A percentile compares a stretch with the other conserved stretches of the same genome.
Evolutionary conservation across 176 grass and related monocot species (phyloP).

Genomic region (Puya raimondii): DNA sequence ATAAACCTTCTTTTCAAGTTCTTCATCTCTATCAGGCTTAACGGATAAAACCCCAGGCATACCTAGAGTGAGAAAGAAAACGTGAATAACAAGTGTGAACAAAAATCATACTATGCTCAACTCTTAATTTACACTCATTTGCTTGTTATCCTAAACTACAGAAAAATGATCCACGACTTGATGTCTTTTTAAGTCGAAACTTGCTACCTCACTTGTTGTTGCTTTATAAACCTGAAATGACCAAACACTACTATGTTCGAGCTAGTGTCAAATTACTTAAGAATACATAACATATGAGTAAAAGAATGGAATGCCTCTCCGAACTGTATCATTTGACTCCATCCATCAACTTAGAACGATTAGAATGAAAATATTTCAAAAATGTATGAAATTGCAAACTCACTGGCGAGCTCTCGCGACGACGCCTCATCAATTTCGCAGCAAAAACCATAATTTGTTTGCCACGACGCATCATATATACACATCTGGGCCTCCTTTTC

Average conservation of each 20-base stretch:
- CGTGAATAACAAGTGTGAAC: slow-evolving; percentile 8
- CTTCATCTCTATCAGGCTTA: slow-evolving; percentile 33
- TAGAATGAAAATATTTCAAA: not conserved
- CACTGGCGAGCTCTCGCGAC: slow-evolving; percentile 55
- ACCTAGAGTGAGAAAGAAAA: slow-evolving; percentile 26
- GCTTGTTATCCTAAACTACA: not conserved
- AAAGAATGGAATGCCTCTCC: not conserved
- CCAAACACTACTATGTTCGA: too few relatives aligned
- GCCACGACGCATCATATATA: slow-evolving; percentile 73
- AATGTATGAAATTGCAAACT: not conserved
- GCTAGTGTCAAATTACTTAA: too few relatives aligned
- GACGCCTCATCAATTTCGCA: slow-evolving; percentile 60
- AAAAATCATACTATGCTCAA: slow-evolving; percentile 3
- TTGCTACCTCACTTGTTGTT: too few relatives aligned
- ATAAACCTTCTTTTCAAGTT: slow-evolving; percentile 28
- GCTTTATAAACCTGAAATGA: too few relatives aligned
- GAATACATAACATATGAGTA: too few relatives aligned
- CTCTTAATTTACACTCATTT: not conserved
- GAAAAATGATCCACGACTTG: not conserved
- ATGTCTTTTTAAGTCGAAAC: too few relatives aligned
- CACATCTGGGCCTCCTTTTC: slow-evolving; percentile 68
- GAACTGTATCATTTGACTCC: slow-evolving; percentile 7
- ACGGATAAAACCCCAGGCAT: slow-evolving; percentile 52
- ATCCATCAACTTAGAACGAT: not conserved
- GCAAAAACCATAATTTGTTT: slow-evolving; percentile 42